Conservation (phyloP, 495 filamentous ascomycete genomes). For the Hypomontagnella monticulosa region DNA sequence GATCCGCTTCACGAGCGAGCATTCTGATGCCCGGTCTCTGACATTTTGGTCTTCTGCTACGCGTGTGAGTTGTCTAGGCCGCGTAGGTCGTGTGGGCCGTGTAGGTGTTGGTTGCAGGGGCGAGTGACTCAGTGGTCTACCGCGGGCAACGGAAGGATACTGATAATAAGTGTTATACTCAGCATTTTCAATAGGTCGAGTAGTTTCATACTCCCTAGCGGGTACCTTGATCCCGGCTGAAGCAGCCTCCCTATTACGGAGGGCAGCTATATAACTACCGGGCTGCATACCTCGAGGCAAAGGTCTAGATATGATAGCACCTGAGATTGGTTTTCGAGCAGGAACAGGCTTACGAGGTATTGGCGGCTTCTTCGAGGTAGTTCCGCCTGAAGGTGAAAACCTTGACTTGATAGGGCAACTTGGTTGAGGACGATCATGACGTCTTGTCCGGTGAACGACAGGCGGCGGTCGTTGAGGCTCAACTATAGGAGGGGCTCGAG, state of each 20-base stretch:
- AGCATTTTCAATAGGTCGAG: not conserved
- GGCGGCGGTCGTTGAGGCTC: slow-evolving; percentile 7
- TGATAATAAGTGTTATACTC: not conserved
- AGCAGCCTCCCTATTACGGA: not conserved
- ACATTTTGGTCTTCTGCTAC: not conserved
- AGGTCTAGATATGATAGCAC: not conserved
- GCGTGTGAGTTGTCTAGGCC: not conserved
- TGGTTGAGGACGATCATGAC: not conserved
- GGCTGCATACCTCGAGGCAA: not conserved
- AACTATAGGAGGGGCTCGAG: not conserved
- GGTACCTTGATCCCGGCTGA: not conserved
- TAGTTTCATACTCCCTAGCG: not conserved
- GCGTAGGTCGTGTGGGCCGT: too few species aligned
- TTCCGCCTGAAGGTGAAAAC: not conserved
- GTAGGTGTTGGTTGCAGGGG: slow-evolving; percentile 16
- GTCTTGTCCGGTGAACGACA: slow-evolving; percentile 8
- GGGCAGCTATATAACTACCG: not conserved
- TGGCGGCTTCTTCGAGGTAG: not conserved
- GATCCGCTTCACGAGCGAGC: slow-evolving; percentile 27
- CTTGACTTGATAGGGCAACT: not conserved
- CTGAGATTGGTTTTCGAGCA: not conserved
- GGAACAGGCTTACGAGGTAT: not conserved
- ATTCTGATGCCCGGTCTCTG: not conserved
- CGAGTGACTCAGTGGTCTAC: slow-evolving; percentile 4
- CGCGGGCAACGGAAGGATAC: not conserved